Conservation (phyloP, 306 rosid species). For the Oemleria cerasiformis region DNA sequence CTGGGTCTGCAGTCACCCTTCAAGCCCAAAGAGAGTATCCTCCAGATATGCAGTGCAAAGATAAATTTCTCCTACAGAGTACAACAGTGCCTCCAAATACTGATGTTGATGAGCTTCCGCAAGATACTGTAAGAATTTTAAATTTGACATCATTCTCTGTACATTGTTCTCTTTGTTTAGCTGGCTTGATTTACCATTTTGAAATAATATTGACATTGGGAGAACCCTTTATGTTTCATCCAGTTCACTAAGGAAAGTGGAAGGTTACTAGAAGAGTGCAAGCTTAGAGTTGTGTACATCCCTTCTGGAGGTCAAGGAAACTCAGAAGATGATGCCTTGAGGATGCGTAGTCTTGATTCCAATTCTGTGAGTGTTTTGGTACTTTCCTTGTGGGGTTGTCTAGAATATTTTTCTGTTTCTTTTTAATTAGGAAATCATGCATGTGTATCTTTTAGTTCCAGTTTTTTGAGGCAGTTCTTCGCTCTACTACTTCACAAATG, state of each 20-base stretch:
- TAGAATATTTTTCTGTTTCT: neutral
- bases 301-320: conserved; percentile 42
- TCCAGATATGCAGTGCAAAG: conserved; percentile 80
- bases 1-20: conserved; percentile 73
- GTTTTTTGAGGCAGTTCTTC: neutral
- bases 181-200: conserved; percentile 10
- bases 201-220: conserved; percentile 17
- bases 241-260: conserved; percentile 90
- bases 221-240: conserved; percentile 25
- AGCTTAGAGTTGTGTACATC: conserved; percentile 69
- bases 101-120: conserved; percentile 75
- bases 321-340: conserved; percentile 58
- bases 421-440: neutral
- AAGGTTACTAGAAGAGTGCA: conserved; percentile 73
- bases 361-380: conserved; percentile 57
- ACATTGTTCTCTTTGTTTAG: conserved; percentile 11
- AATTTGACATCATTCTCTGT: conserved; percentile 6
- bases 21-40: conserved; percentile 92
- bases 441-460: neutral
- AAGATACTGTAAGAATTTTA: conserved; percentile 60
- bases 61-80: conserved; percentile 94
- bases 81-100: conserved; percentile 61
- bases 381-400: neutral
- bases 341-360: conserved; percentile 39
- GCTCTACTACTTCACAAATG: neutral